A percentile compares a stretch with the other conserved stretches of the same genome.
phyloP scores from a whole-genome alignment of 306 rosid species.

The Senna tora region DNA sequence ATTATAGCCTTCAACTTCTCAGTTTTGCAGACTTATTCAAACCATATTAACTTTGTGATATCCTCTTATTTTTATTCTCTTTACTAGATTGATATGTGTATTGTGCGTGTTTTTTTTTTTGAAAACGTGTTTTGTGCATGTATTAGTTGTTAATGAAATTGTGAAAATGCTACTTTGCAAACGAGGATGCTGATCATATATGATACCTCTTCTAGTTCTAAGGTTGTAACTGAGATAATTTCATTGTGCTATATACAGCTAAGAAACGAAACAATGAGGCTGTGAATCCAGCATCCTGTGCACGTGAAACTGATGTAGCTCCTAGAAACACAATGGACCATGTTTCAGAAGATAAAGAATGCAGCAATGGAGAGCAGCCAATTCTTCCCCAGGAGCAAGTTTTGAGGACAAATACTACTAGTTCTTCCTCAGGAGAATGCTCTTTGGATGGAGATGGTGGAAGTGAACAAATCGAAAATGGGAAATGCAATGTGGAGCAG shows the following conservation, averaged over 20 bases:
- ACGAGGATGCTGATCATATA: conserved; percentile 8
- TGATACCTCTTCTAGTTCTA: conserved; percentile 4
- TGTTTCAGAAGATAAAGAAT: conserved; percentile 42
- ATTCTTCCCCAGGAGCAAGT: conserved; percentile 14
- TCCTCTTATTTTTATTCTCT: neutral
- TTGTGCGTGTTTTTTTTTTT: conserved; percentile 24
- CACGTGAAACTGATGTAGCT: conserved; percentile 47
- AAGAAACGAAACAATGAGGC: conserved; percentile 46
- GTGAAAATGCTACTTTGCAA: neutral
- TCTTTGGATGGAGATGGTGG: conserved; percentile 21
- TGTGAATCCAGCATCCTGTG: conserved; percentile 39
- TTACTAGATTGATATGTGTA: conserved; percentile 19
- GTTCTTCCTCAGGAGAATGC: conserved; percentile 9
- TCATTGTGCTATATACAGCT: conserved; percentile 56
- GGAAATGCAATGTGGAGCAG: conserved; percentile 28
- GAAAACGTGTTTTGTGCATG: conserved; percentile 25
- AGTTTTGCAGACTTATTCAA: neutral
- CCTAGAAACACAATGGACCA: conserved; percentile 32
- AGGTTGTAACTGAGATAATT: conserved; percentile 26
- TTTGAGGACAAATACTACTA: neutral
- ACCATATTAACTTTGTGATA: neutral
- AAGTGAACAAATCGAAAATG: conserved; percentile 26
- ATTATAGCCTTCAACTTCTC: conserved; percentile 21
- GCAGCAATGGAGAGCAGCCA: neutral
- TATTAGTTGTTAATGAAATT: conserved; percentile 14